Percentiles rank a stretch among this genome's conserved stretches.
Evolutionary conservation across 768 basidiomycete species (phyloP).

Genomic region (Mycena leptocephala): DNA sequence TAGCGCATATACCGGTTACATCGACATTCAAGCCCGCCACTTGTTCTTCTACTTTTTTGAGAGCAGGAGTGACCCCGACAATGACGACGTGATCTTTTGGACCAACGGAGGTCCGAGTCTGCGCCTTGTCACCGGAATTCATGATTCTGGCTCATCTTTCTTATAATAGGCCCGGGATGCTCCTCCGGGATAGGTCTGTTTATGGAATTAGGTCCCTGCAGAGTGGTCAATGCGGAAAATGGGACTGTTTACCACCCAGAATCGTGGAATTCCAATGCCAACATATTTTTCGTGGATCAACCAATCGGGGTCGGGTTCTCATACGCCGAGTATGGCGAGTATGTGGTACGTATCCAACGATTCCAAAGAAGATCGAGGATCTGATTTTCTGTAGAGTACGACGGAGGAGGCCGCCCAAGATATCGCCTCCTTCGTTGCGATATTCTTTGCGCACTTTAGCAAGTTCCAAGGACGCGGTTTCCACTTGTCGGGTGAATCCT

Average conservation of each 20-base stretch:
- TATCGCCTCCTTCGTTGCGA: conserved; percentile 66
- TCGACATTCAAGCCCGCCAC: conserved; percentile 64
- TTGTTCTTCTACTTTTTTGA: conserved; percentile 75
- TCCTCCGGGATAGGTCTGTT: conserved; percentile 16
- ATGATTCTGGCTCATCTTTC: not conserved
- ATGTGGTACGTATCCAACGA: not conserved
- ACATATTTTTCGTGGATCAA: conserved; percentile 47
- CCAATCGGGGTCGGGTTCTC: not conserved
- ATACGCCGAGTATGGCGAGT: not conserved
- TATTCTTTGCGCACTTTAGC: conserved; percentile 70
- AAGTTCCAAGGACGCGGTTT: conserved; percentile 67
- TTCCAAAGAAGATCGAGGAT: not conserved
- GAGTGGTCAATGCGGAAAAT: conserved; percentile 56
- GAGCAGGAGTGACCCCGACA: conserved; percentile 62
- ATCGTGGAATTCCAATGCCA: conserved; percentile 68
- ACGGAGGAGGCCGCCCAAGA: conserved; percentile 68
- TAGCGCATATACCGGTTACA: conserved; percentile 65
- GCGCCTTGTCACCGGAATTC: not conserved
- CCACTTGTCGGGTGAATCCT: conserved; percentile 67
- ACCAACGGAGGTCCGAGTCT: conserved; percentile 60
- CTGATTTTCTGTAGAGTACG: conserved; percentile 51
- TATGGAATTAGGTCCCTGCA: conserved; percentile 58
- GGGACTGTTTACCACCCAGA: conserved; percentile 59
- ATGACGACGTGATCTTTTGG: conserved; percentile 64
- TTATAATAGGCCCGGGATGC: conserved; percentile 13